Conservation (phyloP, 768 basidiomycete genomes). For the Lyophyllum atratum region DNA sequence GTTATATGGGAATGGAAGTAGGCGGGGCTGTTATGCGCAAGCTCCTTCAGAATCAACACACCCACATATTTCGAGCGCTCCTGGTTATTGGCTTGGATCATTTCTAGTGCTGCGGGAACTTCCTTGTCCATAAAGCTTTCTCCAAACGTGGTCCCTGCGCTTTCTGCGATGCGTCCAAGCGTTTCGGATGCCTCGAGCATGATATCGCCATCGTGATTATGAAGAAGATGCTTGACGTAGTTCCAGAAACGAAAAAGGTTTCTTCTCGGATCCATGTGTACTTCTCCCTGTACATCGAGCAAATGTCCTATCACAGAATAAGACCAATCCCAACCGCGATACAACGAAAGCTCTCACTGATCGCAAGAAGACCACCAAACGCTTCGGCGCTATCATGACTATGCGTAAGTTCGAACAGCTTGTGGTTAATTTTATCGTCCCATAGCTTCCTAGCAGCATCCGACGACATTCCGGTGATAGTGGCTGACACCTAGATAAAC, state of each 20-base stretch:
- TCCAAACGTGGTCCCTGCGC: constrained; percentile 81
- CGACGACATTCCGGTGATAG: constrained; percentile 78
- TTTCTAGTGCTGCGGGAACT: constrained; percentile 79
- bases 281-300: constrained; percentile 75
- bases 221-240: constrained; percentile 91
- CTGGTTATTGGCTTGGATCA: constrained; percentile 76
- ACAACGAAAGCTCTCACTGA: constrained; percentile 70
- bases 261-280: constrained; percentile 77
- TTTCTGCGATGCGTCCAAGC: constrained; percentile 81
- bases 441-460: constrained; percentile 81
- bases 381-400: constrained; percentile 78
- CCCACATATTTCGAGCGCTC: constrained; percentile 91
- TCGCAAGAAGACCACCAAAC: constrained; percentile 85
- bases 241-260: constrained; percentile 88
- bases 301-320: constrained; percentile 56
- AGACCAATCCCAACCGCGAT: not conserved
- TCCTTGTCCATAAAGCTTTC: constrained; percentile 91
- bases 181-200: constrained; percentile 96
- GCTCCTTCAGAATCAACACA: constrained; percentile 90
- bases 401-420: constrained; percentile 82
- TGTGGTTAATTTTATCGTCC: constrained; percentile 81
- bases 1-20: constrained; percentile 89
- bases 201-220: constrained; percentile 87
- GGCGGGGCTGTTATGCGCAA: constrained; percentile 84
- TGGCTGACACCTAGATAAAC: constrained; percentile 62